These are phyloP conservation scores for Ophiostoma fasciatum DNA, from an alignment of 2,329 filamentous ascomycete species.

Conservation along the genomic window DNA sequence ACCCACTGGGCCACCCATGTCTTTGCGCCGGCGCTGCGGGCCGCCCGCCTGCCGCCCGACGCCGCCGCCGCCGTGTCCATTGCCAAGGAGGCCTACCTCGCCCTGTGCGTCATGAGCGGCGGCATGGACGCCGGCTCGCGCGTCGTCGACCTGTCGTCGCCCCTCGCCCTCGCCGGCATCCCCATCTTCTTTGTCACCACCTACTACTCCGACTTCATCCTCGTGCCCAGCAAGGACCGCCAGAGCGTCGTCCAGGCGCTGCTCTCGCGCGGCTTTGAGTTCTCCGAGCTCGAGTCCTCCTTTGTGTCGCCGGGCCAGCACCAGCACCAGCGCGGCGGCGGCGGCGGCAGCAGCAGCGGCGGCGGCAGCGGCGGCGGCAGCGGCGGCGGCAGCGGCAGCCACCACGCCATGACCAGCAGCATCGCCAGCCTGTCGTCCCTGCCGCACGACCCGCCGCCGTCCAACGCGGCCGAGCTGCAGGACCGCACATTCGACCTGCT, in stretches of 20 bases:
- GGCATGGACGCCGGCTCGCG: constrained; percentile 83
- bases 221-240: constrained; percentile 66
- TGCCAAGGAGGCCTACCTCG: constrained; percentile 70
- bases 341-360: constrained; percentile 6
- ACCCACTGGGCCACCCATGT: constrained; percentile 56
- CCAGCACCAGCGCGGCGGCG: constrained; percentile 15
- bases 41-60: constrained; percentile 36
- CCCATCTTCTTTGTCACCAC: constrained; percentile 98
- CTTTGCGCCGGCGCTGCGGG: constrained; percentile 56
- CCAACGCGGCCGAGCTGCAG: constrained; percentile 66
- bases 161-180: constrained; percentile 79
- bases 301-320: constrained; percentile 43
- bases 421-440: constrained; percentile 12
- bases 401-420: constrained; percentile 2
- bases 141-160: constrained; percentile 82
- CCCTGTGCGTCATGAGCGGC: constrained; percentile 79
- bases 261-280: constrained; percentile 66
- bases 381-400: constrained; percentile 42
- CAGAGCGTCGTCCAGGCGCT: constrained; percentile 63
- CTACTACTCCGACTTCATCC: constrained; percentile 94
- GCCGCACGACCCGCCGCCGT: constrained; percentile 60
- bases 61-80: constrained; percentile 47
- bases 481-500: constrained; percentile 70
- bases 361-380: constrained; percentile 8
- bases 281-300: constrained; percentile 53